Evolutionary conservation across 2,329 filamentous ascomycete species (phyloP), one percentile per base, ranked within the genome.

Genomic region (Xylariaceae sp.): DNA sequence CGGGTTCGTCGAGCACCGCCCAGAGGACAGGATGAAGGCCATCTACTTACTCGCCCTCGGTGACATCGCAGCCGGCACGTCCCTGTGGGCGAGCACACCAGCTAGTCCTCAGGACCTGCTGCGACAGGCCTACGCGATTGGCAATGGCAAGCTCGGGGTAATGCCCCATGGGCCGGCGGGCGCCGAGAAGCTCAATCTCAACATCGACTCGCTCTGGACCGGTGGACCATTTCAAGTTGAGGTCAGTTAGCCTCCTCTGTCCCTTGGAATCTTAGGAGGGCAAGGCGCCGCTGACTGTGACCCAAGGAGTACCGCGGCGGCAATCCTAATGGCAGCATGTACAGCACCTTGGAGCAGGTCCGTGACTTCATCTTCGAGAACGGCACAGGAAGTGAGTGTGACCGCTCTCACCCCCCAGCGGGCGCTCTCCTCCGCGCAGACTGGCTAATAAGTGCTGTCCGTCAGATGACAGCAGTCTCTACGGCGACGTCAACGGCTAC

Each of bases 151-250:
- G n/a, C 29, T 31, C 7, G 29, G 29, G 5, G 63, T 58, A 3
- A 59, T 70, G 19, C 57, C 64, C 0, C 64, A 64, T 35, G 67
- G 68, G 0, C 39, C 51, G 12, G 56, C 66, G 0, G 61, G 61
- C 3, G 40, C 50, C 2, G 67, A 70, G 31, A 60, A 56, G 16
- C 33, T 70, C 5, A 59, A 54, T 14, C 35, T 72, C 23, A 72
- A 72, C 31, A 42, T 68, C 13, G 68, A 73, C 36, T 65, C 57
- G 2, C 42, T 72, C 2, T 72, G 67, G 68, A 63, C 61, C 2
- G 67, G 65, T 3, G 68, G 68, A 0, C 67, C 67, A 0, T 72
- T 72, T 36, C 56, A 67, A 35, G 51, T 47, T 24, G 47, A 49
- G 13, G 64, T 64, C 43, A 44, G 53, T 40, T n/a, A n/a, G n/a